These are phyloP conservation scores for Diaporthe caulivora DNA, from an alignment of 2,329 filamentous ascomycete genomes.

Conservation along the genomic window DNA sequence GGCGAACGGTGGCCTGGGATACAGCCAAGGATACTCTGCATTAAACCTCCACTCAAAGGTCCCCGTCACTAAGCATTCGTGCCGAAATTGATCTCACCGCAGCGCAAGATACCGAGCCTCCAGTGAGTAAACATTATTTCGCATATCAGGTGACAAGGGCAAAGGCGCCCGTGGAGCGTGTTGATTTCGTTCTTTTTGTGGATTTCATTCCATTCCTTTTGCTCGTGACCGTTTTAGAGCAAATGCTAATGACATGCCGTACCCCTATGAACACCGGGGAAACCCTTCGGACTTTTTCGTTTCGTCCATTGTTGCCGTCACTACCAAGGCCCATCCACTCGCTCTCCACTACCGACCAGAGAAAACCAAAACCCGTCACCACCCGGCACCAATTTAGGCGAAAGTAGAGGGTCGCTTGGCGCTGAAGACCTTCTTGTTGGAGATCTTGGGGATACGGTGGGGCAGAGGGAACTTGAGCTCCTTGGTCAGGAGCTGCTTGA, in stretches of 20 bases:
- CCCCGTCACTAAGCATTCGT: not conserved
- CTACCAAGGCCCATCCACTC: constrained; percentile 39
- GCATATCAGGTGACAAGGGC: not conserved
- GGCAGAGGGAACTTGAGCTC: constrained; percentile 97
- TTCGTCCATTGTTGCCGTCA: constrained; percentile 31
- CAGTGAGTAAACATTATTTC: not conserved
- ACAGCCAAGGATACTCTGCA: not conserved
- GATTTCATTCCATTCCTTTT: constrained; percentile 58
- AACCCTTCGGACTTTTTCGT: constrained; percentile 53
- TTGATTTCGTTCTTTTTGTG: constrained; percentile 45
- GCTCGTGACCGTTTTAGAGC: constrained; percentile 56
- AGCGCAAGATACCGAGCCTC: not conserved
- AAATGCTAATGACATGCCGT: constrained; percentile 72
- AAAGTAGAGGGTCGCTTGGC: constrained; percentile 96
- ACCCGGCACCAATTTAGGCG: constrained; percentile 77
- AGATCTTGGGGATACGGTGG: constrained; percentile 89
- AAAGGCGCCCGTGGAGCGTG: not conserved
- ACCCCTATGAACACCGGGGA: constrained; percentile 73
- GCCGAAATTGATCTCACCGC: too few relatives aligned
- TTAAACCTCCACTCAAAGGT: constrained; percentile 4
- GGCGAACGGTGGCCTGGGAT: not conserved
- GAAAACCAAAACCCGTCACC: constrained; percentile 51
- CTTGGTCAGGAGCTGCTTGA: constrained; percentile 98
- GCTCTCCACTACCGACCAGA: constrained; percentile 44
- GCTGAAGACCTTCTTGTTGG: constrained; percentile 91